phyloP scores from a whole-genome alignment of 768 basidiomycete genomes.

The Symmetrospora coprosmae region DNA sequence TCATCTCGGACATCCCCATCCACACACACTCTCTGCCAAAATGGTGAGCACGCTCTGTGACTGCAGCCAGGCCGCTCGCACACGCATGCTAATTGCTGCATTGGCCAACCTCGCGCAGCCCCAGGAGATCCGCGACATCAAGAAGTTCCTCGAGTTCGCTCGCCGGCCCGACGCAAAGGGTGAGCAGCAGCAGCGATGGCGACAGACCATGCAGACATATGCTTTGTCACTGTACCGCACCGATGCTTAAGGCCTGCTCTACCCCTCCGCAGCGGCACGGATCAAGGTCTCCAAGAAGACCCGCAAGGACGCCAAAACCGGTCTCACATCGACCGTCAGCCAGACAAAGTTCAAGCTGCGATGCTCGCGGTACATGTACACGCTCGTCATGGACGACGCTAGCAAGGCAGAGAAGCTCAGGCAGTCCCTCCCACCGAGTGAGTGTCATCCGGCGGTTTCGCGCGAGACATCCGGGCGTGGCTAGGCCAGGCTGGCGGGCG shows the following conservation, averaged over 20 bases:
- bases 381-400: conserved; percentile 83
- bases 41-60: not conserved
- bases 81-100: not conserved
- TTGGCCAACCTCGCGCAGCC: too few relatives aligned
- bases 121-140: conserved; percentile 96
- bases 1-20: not conserved
- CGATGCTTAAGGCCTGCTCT: not conserved
- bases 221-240: not conserved
- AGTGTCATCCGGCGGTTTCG: conserved; percentile 35
- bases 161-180: conserved; percentile 92
- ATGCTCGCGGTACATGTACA: conserved; percentile 92
- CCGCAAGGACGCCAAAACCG: conserved; percentile 27
- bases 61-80: not conserved
- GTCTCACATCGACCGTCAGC: conserved; percentile 27
- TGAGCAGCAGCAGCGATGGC: conserved; percentile 40
- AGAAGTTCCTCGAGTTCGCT: conserved; percentile 92
- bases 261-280: conserved; percentile 57
- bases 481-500: too few relatives aligned
- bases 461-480: too few relatives aligned
- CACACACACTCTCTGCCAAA: not conserved
- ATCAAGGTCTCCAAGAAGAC: conserved; percentile 68
- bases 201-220: not conserved
- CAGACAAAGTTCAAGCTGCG: conserved; percentile 97
- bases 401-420: conserved; percentile 98
- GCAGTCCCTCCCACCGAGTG: conserved; percentile 87